phyloP scores from a whole-genome alignment of 129 eudicot genomes.

The Flaveria bidentis region DNA sequence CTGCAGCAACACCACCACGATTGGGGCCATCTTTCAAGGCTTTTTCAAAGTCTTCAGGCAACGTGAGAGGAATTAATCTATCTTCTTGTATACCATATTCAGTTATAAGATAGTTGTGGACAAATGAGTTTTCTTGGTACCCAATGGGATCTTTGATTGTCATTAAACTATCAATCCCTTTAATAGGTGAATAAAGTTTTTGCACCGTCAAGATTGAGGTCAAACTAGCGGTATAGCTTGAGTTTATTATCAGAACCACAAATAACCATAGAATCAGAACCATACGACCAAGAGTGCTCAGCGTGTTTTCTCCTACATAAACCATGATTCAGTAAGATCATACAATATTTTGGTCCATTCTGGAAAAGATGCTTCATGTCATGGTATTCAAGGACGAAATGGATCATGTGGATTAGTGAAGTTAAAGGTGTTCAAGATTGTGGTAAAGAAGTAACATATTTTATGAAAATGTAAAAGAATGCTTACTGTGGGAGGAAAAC shows the following conservation, averaged over 20 bases:
- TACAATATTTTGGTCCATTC: background rate
- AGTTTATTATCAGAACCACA: constrained; percentile 70
- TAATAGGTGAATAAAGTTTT: constrained; percentile 59
- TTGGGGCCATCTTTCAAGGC: constrained; percentile 60
- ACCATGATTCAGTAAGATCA: constrained; percentile 18
- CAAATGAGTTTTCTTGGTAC: constrained; percentile 61
- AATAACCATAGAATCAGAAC: constrained; percentile 68
- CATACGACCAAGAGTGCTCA: constrained; percentile 63
- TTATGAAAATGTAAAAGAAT: background rate
- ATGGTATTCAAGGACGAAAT: background rate
- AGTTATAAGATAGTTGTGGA: constrained; percentile 46
- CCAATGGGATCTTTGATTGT: constrained; percentile 61
- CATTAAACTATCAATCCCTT: constrained; percentile 63
- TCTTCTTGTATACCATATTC: constrained; percentile 51
- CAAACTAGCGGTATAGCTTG: constrained; percentile 75
- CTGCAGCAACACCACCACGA: constrained; percentile 70
- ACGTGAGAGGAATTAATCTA: constrained; percentile 52
- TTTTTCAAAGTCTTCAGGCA: constrained; percentile 54
- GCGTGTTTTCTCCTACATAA: constrained; percentile 66
- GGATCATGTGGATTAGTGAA: constrained; percentile 2
- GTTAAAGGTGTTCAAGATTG: background rate
- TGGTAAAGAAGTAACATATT: background rate
- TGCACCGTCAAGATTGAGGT: constrained; percentile 77
- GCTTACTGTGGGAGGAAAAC: constrained; percentile 75
- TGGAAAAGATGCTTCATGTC: background rate